Evolutionary conservation across 1,284 basidiomycete genomes (phyloP), one percentile per base, ranked within the genome.

Genomic region (Coriolopsis trogii): DNA sequence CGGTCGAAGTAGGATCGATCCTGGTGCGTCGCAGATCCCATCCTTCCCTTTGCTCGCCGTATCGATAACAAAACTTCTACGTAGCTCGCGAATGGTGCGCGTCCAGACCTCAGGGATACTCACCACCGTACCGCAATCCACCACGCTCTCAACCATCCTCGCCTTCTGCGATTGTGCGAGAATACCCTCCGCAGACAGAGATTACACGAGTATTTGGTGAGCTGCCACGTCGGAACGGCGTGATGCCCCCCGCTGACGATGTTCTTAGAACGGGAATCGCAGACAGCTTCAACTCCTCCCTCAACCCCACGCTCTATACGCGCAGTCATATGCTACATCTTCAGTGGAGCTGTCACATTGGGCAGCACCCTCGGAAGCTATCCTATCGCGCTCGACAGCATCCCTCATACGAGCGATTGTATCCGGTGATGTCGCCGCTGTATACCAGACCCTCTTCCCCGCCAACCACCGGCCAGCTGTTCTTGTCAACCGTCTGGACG

Each of bases 111-210:
- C 55, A 76, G 82, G 55, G 88, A 89, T 65, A 73, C 77, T 40
- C 83, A 87, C 58, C 78, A 86, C 62, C 80, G 84, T 13, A 85
- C 85, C 20, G 78, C 87, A 10, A 71, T 89, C 31, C 85, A 89
- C 58, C 86, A 85, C 59, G 78, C 85, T 7, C 65, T 85, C 7
- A 62, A 72, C 4, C 83, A 88, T 67, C 78, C 83, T 0, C 75
- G 73, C 41, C 76, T 84, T 37, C 74, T 89, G 4, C 87, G 83
- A 81, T 68, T 81, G 24, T 89, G 84, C 55, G 88, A 91, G 71
- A 67, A 74, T n/a, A 73, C 80, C 3, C 70, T 90, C 23, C 80
- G 87, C 40, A 75, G 73, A 45, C 77, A 77, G 64, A 74, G 87
- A 52, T 78, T 78, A 67, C 77, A 73, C 42, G 81, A 85, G 66